Percentiles rank a stretch among this genome's conserved stretches.
Evolutionary conservation across 2,329 filamentous ascomycete genomes (phyloP).

Genomic region (Ceratocystis ficicola): DNA sequence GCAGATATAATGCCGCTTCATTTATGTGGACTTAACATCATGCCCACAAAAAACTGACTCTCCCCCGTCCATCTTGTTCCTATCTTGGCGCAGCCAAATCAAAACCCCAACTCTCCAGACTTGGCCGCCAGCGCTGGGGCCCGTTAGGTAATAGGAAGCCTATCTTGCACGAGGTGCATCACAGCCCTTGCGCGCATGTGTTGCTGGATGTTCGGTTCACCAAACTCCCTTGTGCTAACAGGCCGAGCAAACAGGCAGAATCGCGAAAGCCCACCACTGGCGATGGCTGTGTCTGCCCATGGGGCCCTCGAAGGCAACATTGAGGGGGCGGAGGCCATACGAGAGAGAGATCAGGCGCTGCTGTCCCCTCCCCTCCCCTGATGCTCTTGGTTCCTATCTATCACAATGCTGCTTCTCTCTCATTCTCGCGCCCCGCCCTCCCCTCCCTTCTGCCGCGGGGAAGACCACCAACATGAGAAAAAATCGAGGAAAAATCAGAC

Average conservation of each 20-base stretch:
- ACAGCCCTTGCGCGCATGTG: constrained; percentile 2
- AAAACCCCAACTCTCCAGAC: constrained; percentile 6
- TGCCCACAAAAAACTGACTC: not conserved
- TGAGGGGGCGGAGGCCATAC: not conserved
- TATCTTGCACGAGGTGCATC: constrained; percentile 9
- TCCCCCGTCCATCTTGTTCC: not conserved
- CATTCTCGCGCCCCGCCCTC: not conserved
- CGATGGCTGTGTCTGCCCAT: not conserved
- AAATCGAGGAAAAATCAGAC: not conserved
- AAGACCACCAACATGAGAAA: not conserved
- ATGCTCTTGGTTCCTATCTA: no score
- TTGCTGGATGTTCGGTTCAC: not conserved
- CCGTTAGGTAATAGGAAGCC: constrained; percentile 13
- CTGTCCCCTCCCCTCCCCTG: not conserved
- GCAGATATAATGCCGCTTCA: not conserved
- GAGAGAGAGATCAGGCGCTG: not conserved
- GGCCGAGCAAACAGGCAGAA: not conserved
- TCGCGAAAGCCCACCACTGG: not conserved
- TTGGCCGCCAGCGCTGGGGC: constrained; percentile 5
- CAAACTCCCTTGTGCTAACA: not conserved
- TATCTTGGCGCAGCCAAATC: not conserved
- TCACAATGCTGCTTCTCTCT: not conserved
- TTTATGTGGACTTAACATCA: not conserved
- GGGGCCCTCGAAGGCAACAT: not conserved
- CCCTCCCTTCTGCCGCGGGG: constrained; percentile 1